Evolutionary conservation across 2,329 filamentous ascomycete species (phyloP).

Genomic region (Coniochaeta sp.): DNA sequence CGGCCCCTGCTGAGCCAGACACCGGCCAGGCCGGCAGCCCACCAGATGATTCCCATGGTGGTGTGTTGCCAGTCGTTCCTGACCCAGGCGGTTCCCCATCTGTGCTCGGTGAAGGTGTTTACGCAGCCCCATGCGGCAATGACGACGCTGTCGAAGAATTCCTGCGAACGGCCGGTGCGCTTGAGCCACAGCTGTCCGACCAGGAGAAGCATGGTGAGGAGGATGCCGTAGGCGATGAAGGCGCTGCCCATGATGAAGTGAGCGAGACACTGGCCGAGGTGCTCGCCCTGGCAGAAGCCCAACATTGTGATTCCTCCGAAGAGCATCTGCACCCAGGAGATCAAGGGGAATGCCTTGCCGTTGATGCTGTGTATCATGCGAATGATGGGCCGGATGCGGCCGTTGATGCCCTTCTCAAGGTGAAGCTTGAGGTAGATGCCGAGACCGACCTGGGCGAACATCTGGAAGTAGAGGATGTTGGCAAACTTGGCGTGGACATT

Average conservation of each 20-base stretch:
- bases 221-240: conserved; percentile 88
- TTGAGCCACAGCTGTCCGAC: conserved; percentile 85
- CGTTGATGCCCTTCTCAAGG: conserved; percentile 76
- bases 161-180: conserved; percentile 78
- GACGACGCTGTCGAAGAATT: conserved; percentile 89
- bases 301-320: conserved; percentile 90
- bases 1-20: conserved; percentile 85
- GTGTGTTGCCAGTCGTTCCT: conserved; percentile 96
- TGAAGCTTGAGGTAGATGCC: conserved; percentile 88
- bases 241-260: conserved; percentile 99
- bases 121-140: conserved; percentile 95
- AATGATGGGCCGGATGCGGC: conserved; percentile 64
- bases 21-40: conserved; percentile 84
- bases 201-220: conserved; percentile 78
- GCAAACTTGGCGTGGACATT: conserved; percentile 83
- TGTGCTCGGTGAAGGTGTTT: conserved; percentile 97
- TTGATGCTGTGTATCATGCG: conserved; percentile 71
- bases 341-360: conserved; percentile 80
- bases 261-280: conserved; percentile 84
- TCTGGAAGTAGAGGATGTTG: conserved; percentile 69
- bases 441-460: conserved; percentile 69
- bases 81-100: conserved; percentile 85
- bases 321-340: conserved; percentile 89
- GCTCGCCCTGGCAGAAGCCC: conserved; percentile 88
- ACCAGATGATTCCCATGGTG: conserved; percentile 99